These are phyloP conservation scores for Quercus phellos DNA, from an alignment of 331 rosid genomes.

Conservation along the genomic window DNA sequence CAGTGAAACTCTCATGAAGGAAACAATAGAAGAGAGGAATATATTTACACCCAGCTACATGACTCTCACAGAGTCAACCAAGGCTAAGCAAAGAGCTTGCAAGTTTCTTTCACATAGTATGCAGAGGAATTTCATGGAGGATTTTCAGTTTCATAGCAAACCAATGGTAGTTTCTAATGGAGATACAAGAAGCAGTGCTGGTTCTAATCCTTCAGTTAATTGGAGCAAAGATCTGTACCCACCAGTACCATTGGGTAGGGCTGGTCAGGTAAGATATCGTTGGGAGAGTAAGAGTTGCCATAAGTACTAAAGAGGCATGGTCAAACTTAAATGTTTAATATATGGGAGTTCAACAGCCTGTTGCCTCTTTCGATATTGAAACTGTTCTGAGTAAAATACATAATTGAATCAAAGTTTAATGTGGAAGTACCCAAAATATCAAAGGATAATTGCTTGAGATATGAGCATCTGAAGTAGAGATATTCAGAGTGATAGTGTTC, in stretches of 20 bases:
- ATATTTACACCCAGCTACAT: conserved; percentile 52
- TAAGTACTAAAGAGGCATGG: not conserved
- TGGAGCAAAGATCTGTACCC: conserved; percentile 44
- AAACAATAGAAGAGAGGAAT: conserved; percentile 29
- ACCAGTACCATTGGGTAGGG: conserved; percentile 19
- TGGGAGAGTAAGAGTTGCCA: conserved; percentile 23
- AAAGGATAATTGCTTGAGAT: not conserved
- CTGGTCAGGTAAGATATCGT: conserved; percentile 36
- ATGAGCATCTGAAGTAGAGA: not conserved
- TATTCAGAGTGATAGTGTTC: conserved; percentile 5
- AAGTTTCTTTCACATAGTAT: conserved; percentile 33
- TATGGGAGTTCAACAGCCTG: conserved; percentile 56
- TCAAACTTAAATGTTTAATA: conserved; percentile 15
- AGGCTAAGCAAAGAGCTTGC: conserved; percentile 51
- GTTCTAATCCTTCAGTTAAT: conserved; percentile 44
- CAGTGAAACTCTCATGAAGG: conserved; percentile 28
- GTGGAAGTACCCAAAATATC: not conserved
- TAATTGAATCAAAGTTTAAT: conserved; percentile 8
- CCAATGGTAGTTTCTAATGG: conserved; percentile 31
- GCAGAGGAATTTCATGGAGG: conserved; percentile 35
- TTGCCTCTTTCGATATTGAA: conserved; percentile 35
- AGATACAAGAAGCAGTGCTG: conserved; percentile 47
- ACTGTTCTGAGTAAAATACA: not conserved
- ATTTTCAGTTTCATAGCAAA: conserved; percentile 35
- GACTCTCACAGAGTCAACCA: conserved; percentile 61